A percentile compares a stretch with the other conserved stretches of the same genome.
These are phyloP conservation scores for Teratosphaeria gauchensis DNA, from an alignment of 2,329 filamentous ascomycete genomes.

Conservation along the genomic window DNA sequence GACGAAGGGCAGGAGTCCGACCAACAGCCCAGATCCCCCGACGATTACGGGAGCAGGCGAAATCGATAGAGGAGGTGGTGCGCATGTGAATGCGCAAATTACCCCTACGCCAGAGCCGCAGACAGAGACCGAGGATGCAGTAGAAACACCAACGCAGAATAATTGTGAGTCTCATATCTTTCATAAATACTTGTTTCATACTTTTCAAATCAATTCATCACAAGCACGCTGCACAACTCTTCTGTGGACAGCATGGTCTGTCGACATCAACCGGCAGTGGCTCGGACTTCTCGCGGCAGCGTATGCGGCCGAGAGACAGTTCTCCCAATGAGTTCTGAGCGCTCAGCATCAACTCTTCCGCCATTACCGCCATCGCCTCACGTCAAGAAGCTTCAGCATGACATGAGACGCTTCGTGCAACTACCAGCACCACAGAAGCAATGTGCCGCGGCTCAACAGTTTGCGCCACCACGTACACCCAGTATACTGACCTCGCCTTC, in stretches of 20 bases:
- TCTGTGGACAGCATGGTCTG: neutral
- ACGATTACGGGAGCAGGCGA: slow-evolving; percentile 6
- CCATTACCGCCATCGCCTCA: neutral
- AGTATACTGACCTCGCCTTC: neutral
- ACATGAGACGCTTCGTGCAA: neutral
- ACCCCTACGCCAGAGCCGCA: slow-evolving; percentile 11
- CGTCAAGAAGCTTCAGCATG: neutral
- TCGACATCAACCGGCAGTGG: neutral
- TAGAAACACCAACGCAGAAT: slow-evolving; percentile 21
- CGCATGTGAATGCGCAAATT: slow-evolving; percentile 4
- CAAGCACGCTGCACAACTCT: neutral
- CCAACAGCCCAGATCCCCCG: slow-evolving; percentile 21
- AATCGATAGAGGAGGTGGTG: slow-evolving; percentile 14
- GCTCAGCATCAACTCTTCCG: neutral
- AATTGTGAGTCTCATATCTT: slow-evolving; percentile 24
- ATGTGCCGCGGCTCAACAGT: neutral
- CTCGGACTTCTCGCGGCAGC: neutral
- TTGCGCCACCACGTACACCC: neutral
- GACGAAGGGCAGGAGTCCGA: slow-evolving; percentile 26
- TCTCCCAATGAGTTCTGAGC: neutral
- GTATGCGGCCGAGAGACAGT: neutral
- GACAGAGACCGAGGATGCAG: slow-evolving; percentile 4
- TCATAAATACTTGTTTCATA: neutral
- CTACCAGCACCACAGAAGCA: neutral
- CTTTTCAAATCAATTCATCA: neutral